Evolutionary conservation across 1,284 basidiomycete genomes (phyloP), one percentile per base, ranked within the genome.

Genomic region (Apiotrichum akiyoshidainum): DNA sequence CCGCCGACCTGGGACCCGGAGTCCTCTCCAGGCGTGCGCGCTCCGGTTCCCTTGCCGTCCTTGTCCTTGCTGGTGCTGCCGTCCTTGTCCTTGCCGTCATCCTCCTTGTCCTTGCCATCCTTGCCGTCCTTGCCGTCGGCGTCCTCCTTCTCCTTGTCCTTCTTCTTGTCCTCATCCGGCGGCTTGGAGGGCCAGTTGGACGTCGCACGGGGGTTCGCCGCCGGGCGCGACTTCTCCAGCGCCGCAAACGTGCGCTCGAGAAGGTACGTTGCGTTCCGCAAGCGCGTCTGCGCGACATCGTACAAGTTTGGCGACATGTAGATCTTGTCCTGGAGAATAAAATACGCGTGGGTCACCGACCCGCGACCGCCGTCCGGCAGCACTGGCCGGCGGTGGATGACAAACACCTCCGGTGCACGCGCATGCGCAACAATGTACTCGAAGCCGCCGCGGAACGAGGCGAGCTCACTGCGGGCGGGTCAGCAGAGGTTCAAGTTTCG

Each of bases 361-460:
- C 68, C 67, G 12, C 71, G 61, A 22, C 52, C 58, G 2, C 70
- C 69, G 31, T 69, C 60, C 1, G 54, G 34, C 11, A 66, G 63
- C 1, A 75, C 71, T 5, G 68, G 64, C 1, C 75, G 63, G 10
- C 63, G 60, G 56, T 77, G 74, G 33, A 77, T 68, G 11, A 74
- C 65, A 52, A 74, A 77, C 16, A 77, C 60, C 13, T 69, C 59
- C 9, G 75, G 73, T 5, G 74, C 67, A 34, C 65, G 68, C 7
- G 70, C 56, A 60, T 77, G 75, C 4, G 71, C 64, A 14, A 75
- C 59, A 40, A 75, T 60, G 59, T 74, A 77, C 64, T 77, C 75
- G 61, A 75, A 76, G 0, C 74, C 74, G 5, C 61, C 56, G 14
- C 55, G 65, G 59, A 74, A 72, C 5, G 63, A 64, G 11, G 61